Conservation (phyloP, 768 basidiomycete genomes). For the Hysterangium stoloniferum region DNA sequence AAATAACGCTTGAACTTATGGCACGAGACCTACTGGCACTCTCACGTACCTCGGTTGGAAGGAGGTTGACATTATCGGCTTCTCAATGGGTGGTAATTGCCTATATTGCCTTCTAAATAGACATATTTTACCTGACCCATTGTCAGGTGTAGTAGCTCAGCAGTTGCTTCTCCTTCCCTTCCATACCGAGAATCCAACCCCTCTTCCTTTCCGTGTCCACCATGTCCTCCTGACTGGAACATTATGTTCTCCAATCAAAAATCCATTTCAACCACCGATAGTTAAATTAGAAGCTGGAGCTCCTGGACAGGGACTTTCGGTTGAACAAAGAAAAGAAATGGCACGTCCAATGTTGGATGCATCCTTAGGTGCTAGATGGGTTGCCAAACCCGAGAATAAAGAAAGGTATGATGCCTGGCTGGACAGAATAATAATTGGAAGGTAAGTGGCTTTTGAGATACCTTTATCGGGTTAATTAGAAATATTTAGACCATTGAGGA, state of each 20-base stretch:
- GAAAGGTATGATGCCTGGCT: constrained; percentile 23
- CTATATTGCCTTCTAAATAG: not conserved
- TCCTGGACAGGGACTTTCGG: constrained; percentile 17
- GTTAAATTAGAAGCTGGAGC: constrained; percentile 20
- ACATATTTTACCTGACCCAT: not conserved
- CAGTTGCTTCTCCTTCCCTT: constrained; percentile 38
- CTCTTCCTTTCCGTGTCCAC: constrained; percentile 33
- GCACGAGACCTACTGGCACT: constrained; percentile 38
- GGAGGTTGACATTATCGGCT: constrained; percentile 37
- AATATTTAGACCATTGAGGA: not conserved
- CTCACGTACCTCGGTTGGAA: constrained; percentile 33
- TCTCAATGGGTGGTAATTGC: constrained; percentile 43
- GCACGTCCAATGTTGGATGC: constrained; percentile 23
- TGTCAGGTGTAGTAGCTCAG: constrained; percentile 39
- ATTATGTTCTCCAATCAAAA: constrained; percentile 21
- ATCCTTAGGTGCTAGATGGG: constrained; percentile 30
- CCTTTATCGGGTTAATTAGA: not conserved
- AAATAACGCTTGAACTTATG: constrained; percentile 36
- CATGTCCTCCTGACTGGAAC: constrained; percentile 36
- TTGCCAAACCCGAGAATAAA: constrained; percentile 24
- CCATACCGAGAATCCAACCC: constrained; percentile 26
- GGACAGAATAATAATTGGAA: constrained; percentile 18
- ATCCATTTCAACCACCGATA: constrained; percentile 23
- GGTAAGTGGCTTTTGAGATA: constrained; percentile 11
- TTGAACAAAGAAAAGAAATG: constrained; percentile 26